Evolutionary conservation across 805 yeast genomes (phyloP).

Genomic region (Ogataea pilisensis): DNA sequence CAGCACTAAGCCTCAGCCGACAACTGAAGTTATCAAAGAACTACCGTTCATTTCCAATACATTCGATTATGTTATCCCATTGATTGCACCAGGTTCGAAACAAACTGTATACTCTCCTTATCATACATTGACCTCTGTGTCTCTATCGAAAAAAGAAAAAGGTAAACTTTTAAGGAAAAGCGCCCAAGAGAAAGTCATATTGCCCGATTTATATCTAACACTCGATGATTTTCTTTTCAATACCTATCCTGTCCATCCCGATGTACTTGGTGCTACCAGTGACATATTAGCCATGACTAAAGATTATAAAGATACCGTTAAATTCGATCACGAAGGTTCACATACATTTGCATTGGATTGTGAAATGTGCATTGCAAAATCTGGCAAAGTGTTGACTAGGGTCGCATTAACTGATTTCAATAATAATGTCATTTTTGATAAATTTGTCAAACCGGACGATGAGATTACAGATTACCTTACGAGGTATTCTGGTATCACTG

Average conservation of each 20-base stretch:
- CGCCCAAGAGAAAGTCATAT: constrained; percentile 35
- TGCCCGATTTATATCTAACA: constrained; percentile 52
- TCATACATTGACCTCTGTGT: constrained; percentile 52
- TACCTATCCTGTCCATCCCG: constrained; percentile 55
- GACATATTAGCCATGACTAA: constrained; percentile 17
- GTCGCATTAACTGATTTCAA: constrained; percentile 68
- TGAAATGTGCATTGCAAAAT: constrained; percentile 76
- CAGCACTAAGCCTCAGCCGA: constrained; percentile 9
- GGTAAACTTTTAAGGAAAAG: constrained; percentile 32
- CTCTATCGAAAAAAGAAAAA: constrained; percentile 54
- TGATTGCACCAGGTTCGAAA: constrained; percentile 63
- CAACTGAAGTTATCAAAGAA: constrained; percentile 10
- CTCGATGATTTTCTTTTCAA: constrained; percentile 44
- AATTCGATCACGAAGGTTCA: constrained; percentile 53
- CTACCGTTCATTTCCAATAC: constrained; percentile 34
- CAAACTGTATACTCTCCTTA: constrained; percentile 49
- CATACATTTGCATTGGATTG: constrained; percentile 83
- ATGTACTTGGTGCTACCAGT: constrained; percentile 20
- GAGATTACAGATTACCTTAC: constrained; percentile 80
- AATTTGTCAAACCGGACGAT: constrained; percentile 72
- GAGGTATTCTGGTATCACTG: constrained; percentile 81
- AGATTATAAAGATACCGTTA: constrained; percentile 53
- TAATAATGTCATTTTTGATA: constrained; percentile 59
- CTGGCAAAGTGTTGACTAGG: constrained; percentile 69
- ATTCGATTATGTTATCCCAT: constrained; percentile 44